Base-by-base conservation (phyloP, 768 basidiomycete genomes). In the Lepiota brunneoincarnata region DNA sequence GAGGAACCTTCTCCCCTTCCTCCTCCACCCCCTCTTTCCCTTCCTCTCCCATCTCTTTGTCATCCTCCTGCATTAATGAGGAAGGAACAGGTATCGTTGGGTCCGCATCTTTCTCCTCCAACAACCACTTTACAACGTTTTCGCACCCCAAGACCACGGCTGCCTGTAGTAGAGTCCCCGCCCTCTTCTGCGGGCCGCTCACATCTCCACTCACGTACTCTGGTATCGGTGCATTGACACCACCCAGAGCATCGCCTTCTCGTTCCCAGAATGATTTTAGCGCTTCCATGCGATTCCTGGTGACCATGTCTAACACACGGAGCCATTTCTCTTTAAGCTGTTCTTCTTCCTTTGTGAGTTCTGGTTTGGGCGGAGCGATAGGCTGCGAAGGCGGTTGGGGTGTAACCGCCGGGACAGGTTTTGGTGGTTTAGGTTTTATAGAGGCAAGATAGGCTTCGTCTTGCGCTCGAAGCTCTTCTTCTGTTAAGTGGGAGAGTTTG, bases 391-490 rank as follows among this genome's bases (percentile, higher is more conserved):
- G 51, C 3, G 74, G 59, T 0, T 72, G 59, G 3, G 73, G 64
- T n/a, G 71, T 57, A 7, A 68, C 28, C 11, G 18, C n/a, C 24
- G 36, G 56, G 0, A 73, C 54, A 10, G 83, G 82, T 7, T 65
- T 67, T 1, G 75, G 72, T 64, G 82, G 92, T 1, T 91, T 85
- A 65, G 91, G 91, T 2, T 93, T 93, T 11, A 96, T 80, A 0
- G 93, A 93, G 1, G 91, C 87, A 18, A 96, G 80, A 66, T 91
- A 93, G 0, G 86, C 89, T 59, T 94, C 91, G 65, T 99, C 97
- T 61, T 93, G 89, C 7, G 78, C 86, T 21, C 79, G 83, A 18
- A 99, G 83, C 1, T 80, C 86, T 5, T 91, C 89, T 66, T 93
- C 91, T 0, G 94, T 91, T 20, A 95, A 75, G 61, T 92, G 88